These are phyloP conservation scores for Trichomonas gallinae DNA, from an alignment of 208 protist species.

Conservation along the genomic window DNA sequence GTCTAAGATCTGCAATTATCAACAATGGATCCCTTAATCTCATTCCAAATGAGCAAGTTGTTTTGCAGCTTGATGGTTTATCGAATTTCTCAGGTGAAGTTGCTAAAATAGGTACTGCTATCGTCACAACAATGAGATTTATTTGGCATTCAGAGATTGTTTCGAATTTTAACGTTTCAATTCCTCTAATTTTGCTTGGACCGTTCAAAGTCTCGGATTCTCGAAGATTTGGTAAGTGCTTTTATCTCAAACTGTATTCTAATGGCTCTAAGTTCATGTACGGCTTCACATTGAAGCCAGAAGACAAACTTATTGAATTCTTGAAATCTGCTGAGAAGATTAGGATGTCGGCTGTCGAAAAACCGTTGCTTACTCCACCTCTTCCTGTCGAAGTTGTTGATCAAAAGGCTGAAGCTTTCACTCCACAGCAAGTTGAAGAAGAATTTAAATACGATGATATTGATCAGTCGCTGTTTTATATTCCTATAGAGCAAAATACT, in stretches of 20 bases:
- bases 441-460: background rate
- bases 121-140: background rate
- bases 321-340: background rate
- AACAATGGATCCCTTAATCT: background rate
- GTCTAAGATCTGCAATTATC: background rate
- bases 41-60: background rate
- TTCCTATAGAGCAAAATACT: background rate
- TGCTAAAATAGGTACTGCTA: background rate
- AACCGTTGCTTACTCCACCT: background rate
- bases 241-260: background rate
- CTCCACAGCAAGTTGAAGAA: background rate
- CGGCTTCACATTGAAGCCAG: background rate
- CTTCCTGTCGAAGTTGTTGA: background rate
- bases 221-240: background rate
- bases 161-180: background rate
- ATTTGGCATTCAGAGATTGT: slow-evolving; percentile 18
- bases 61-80: background rate
- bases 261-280: background rate
- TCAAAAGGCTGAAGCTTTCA: background rate
- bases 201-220: background rate
- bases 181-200: background rate
- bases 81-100: background rate
- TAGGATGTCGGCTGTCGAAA: background rate
- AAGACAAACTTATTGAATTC: background rate
- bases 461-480: background rate